Percentiles rank a stretch among this genome's conserved stretches.
phyloP scores from a whole-genome alignment of 208 protist genomes.

The Angomonas deanei region DNA sequence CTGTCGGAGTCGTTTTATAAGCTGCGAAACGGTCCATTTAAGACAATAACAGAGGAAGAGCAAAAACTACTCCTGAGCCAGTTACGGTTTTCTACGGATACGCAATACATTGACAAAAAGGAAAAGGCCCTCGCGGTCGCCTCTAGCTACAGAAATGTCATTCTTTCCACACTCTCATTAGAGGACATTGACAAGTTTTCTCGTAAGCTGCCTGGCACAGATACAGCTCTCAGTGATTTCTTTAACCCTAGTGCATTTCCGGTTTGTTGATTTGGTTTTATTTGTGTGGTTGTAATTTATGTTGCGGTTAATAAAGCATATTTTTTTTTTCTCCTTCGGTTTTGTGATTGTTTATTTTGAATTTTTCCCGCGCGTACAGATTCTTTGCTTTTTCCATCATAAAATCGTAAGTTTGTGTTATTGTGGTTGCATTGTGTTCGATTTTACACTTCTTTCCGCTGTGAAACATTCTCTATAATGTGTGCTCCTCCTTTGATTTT shows the following conservation, averaged over 20 bases:
- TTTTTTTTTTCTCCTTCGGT: no score
- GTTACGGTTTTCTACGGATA: conserved; percentile 32
- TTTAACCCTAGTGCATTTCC: conserved; percentile 8
- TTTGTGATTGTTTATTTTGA: no score
- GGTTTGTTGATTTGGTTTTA: neutral
- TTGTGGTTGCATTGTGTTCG: neutral
- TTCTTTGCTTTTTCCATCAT: neutral
- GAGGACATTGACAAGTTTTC: conserved; percentile 15
- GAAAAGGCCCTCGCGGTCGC: conserved; percentile 17
- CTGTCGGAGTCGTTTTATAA: conserved; percentile 31
- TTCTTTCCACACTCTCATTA: conserved; percentile 21
- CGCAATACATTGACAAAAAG: conserved; percentile 11
- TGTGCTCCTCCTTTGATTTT: neutral
- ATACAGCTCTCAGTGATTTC: conserved; percentile 21
- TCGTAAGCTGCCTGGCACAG: neutral
- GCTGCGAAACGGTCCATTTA: conserved; percentile 29
- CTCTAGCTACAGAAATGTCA: conserved; percentile 17
- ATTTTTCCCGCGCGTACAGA: neutral
- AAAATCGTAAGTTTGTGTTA: neutral
- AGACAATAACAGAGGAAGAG: conserved; percentile 12
- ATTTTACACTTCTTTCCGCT: neutral
- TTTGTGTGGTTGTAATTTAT: no score
- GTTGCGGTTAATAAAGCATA: no score
- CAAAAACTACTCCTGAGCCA: conserved; percentile 7
- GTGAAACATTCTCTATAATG: no score